Evolutionary conservation across 2,329 filamentous ascomycete species (phyloP).

Genomic region (Colletotrichum sp.): DNA sequence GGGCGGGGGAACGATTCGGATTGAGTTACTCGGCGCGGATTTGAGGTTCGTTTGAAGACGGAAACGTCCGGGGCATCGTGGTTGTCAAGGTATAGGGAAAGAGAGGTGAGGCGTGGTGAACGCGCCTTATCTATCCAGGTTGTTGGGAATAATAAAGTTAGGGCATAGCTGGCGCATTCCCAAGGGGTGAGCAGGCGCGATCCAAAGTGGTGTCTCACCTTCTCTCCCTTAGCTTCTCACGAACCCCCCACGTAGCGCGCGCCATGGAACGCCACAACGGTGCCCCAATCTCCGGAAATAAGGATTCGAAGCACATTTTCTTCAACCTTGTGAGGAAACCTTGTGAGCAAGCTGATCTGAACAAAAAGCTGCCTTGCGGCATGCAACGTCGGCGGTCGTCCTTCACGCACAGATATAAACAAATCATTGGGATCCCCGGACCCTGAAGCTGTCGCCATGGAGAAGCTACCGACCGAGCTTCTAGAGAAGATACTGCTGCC

Average conservation of each 20-base stretch:
- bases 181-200: constrained; percentile 1
- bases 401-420: not conserved
- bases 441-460: not conserved
- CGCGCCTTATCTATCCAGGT: not conserved
- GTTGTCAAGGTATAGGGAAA: not conserved
- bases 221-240: constrained; percentile 18
- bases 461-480: not conserved
- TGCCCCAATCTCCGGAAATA: not conserved
- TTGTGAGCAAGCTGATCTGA: not conserved
- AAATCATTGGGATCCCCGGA: not conserved
- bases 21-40: not conserved
- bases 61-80: not conserved
- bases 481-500: not conserved
- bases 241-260: not conserved
- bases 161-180: not conserved
- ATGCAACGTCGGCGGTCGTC: not conserved
- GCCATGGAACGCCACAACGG: constrained; percentile 15
- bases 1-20: not conserved
- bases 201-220: constrained; percentile 5
- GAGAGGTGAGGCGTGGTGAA: not conserved
- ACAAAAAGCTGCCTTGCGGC: not conserved
- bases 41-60: not conserved
- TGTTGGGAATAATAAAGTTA: not conserved
- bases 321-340: not conserved
- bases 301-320: not conserved